Evolutionary conservation across 805 yeast genomes (phyloP).

Genomic region (Candida glaebosa): DNA sequence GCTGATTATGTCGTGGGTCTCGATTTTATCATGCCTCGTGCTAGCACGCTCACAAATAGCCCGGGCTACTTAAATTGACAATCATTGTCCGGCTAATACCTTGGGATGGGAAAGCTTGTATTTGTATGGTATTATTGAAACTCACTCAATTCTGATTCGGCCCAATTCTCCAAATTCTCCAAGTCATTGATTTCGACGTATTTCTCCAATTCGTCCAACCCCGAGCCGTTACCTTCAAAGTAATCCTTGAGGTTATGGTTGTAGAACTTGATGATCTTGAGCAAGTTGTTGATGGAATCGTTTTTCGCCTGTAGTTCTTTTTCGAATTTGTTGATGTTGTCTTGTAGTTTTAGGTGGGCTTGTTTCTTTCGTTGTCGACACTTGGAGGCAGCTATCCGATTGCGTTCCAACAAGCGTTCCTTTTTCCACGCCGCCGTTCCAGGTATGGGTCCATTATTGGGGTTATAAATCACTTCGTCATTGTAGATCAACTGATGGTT

Average conservation of each 20-base stretch:
- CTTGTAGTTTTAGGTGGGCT: constrained; percentile 64
- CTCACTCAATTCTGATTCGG: neutral
- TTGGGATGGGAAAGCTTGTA: too few species aligned
- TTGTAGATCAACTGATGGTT: constrained; percentile 50
- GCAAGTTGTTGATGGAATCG: constrained; percentile 18
- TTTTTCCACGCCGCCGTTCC: constrained; percentile 69
- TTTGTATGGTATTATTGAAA: neutral
- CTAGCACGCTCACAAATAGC: too few species aligned
- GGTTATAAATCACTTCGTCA: constrained; percentile 52
- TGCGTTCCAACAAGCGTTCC: constrained; percentile 57
- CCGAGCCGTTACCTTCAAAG: constrained; percentile 10
- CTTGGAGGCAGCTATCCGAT: constrained; percentile 65
- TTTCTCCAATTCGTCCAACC: constrained; percentile 8
- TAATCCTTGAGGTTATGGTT: constrained; percentile 15
- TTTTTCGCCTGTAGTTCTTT: constrained; percentile 35
- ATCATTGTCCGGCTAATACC: too few species aligned
- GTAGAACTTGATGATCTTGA: constrained; percentile 17
- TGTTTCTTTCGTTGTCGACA: constrained; percentile 67
- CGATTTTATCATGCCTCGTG: too few species aligned
- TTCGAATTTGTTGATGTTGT: constrained; percentile 50
- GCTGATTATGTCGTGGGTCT: too few species aligned
- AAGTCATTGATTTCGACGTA: constrained; percentile 1
- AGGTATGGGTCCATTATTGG: constrained; percentile 54
- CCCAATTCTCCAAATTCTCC: neutral
- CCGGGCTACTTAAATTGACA: too few species aligned